Percentiles rank a stretch among this genome's conserved stretches.
Conservation (phyloP, 345 rosid genomes). For the Populus deltoides region DNA sequence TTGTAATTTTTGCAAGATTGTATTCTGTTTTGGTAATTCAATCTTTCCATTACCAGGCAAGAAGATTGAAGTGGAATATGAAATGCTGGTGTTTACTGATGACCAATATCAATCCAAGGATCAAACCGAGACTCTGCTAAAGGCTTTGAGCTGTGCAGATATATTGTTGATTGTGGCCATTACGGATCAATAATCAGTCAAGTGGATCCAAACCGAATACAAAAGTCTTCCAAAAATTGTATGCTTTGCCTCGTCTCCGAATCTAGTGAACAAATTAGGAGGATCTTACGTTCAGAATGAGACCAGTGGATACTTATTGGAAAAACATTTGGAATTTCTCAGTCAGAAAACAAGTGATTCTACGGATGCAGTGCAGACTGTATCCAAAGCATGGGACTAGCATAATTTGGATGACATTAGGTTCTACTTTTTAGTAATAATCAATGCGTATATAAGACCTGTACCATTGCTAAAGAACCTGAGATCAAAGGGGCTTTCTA, state of each 20-base stretch:
- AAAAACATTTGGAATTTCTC: slow-evolving; percentile 30
- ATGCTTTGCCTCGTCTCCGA: slow-evolving; percentile 57
- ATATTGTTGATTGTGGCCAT: slow-evolving; percentile 66
- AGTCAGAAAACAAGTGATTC: slow-evolving; percentile 38
- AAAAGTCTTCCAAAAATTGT: slow-evolving; percentile 47
- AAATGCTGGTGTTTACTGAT: slow-evolving; percentile 62
- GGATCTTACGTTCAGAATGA: slow-evolving; percentile 44
- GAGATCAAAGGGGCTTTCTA: slow-evolving; percentile 85
- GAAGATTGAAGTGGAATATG: slow-evolving; percentile 77
- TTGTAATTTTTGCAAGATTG: not conserved
- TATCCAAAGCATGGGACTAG: slow-evolving; percentile 83
- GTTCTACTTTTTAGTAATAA: slow-evolving; percentile 73
- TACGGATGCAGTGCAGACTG: slow-evolving; percentile 51
- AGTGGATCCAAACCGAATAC: slow-evolving; percentile 55
- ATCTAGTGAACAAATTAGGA: slow-evolving; percentile 56
- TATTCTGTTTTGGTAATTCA: not conserved
- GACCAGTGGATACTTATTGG: slow-evolving; percentile 27
- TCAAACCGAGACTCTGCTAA: slow-evolving; percentile 22
- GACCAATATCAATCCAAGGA: not conserved
- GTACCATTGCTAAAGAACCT: slow-evolving; percentile 72
- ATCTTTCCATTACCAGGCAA: slow-evolving; percentile 44
- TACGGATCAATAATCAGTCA: slow-evolving; percentile 43
- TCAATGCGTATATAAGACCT: slow-evolving; percentile 81
- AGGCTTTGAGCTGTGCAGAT: slow-evolving; percentile 50
- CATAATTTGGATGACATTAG: slow-evolving; percentile 81